phyloP scores from a whole-genome alignment of 768 basidiomycete species.

The Tulasnella sp. region DNA sequence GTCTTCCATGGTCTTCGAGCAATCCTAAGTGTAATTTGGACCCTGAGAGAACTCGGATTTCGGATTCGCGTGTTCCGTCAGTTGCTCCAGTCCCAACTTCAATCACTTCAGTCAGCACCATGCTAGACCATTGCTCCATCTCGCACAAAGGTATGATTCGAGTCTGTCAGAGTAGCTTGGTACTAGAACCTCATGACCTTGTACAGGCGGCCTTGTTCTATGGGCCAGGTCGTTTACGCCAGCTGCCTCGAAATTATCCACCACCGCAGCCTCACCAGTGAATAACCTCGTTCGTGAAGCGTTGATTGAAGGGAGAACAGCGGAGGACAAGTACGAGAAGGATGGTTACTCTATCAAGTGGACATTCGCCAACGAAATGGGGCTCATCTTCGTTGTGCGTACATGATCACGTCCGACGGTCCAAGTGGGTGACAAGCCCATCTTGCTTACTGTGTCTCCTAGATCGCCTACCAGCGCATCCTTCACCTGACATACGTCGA shows the following conservation, averaged over 20 bases:
- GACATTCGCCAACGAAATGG: constrained; percentile 92
- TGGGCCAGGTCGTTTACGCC: constrained; percentile 97
- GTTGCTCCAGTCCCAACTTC: constrained; percentile 11
- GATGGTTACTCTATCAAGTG: constrained; percentile 93
- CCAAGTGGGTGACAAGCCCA: background rate
- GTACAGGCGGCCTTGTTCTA: constrained; percentile 79
- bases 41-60: constrained; percentile 8
- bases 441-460: background rate
- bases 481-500: constrained; percentile 92
- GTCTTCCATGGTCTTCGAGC: background rate
- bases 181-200: constrained; percentile 22
- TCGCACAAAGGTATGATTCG: constrained; percentile 74
- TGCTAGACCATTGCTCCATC: constrained; percentile 96
- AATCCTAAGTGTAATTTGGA: background rate
- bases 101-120: constrained; percentile 37
- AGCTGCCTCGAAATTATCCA: constrained; percentile 63
- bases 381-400: constrained; percentile 92
- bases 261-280: constrained; percentile 73
- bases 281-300: constrained; percentile 87
- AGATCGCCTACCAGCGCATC: constrained; percentile 97
- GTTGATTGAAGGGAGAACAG: constrained; percentile 81
- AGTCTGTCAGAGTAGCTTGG: background rate
- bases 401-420: background rate
- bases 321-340: constrained; percentile 83
- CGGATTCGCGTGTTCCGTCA: background rate